Conservation (phyloP, 2,329 filamentous ascomycete genomes). For the Colletotrichum cuscutae region DNA sequence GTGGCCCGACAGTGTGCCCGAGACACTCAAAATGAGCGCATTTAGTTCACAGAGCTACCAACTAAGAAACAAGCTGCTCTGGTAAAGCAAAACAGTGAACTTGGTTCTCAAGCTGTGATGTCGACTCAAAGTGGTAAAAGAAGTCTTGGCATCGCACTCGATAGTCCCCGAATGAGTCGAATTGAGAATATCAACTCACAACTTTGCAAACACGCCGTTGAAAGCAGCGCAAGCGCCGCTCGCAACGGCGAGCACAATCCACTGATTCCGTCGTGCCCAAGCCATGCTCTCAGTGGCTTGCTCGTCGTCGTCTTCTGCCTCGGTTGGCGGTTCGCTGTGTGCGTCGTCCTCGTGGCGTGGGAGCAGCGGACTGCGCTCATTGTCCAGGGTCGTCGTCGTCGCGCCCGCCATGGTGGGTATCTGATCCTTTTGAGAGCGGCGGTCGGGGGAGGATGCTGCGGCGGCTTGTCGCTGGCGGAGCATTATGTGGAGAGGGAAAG, state of each 20-base stretch:
- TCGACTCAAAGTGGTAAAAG: not conserved
- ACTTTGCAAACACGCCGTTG: conserved; percentile 86
- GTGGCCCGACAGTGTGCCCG: not conserved
- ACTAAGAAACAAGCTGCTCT: not conserved
- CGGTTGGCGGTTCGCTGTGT: conserved; percentile 12
- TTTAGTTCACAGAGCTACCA: not conserved
- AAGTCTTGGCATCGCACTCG: conserved; percentile 6
- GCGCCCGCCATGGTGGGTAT: conserved; percentile 37
- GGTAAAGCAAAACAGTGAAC: not conserved
- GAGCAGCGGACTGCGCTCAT: conserved; percentile 40
- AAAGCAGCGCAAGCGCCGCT: conserved; percentile 83
- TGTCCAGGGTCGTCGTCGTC: conserved; percentile 30
- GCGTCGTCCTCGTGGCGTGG: conserved; percentile 30
- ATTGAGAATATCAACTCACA: conserved; percentile 61
- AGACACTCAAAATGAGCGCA: not conserved
- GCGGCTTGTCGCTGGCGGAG: conserved; percentile 38
- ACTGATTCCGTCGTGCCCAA: conserved; percentile 54
- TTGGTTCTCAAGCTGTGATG: not conserved
- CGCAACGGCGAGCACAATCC: conserved; percentile 76
- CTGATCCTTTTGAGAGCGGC: conserved; percentile 28
- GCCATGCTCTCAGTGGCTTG: conserved; percentile 25
- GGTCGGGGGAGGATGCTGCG: conserved; percentile 21
- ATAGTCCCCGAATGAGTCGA: not conserved
- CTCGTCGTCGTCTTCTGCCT: conserved; percentile 2
- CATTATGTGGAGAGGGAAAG: conserved; percentile 32